Percentiles rank a stretch among this genome's conserved stretches.
Conservation (phyloP, 495 filamentous ascomycete species). For the Penicillium steckii region DNA sequence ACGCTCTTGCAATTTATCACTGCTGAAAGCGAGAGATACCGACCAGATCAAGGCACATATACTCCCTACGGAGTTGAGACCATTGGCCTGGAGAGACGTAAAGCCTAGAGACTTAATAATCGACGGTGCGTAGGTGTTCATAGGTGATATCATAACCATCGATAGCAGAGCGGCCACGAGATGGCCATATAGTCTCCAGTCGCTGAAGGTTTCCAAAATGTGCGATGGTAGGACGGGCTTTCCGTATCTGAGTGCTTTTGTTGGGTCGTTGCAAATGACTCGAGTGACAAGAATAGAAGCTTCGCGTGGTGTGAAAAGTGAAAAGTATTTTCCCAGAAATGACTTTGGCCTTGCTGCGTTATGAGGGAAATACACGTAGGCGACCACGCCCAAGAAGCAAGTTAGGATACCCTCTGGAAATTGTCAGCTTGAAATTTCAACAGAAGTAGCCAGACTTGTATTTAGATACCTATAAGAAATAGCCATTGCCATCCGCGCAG, state of each 20-base stretch:
- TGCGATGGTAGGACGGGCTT: neutral
- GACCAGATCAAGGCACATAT: constrained; percentile 6
- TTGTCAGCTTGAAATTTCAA: neutral
- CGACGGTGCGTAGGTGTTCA: constrained; percentile 2
- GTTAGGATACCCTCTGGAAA: neutral
- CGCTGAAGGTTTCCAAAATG: neutral
- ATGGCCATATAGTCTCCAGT: constrained; percentile 6
- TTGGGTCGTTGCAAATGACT: neutral
- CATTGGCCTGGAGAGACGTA: constrained; percentile 1
- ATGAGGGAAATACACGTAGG: constrained; percentile 4
- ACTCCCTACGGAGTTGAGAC: constrained; percentile 4
- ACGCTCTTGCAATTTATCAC: constrained; percentile 1
- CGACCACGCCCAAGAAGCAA: neutral
- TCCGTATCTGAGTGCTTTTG: constrained; percentile 2
- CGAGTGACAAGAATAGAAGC: constrained; percentile 2
- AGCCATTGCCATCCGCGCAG: constrained; percentile 4
- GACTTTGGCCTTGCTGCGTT: neutral
- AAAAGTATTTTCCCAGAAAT: neutral
- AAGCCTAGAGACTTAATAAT: constrained; percentile 2
- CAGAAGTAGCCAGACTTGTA: too few relatives aligned
- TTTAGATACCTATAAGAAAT: constrained; percentile 4
- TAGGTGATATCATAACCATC: constrained; percentile 6
- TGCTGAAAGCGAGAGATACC: constrained; percentile 5
- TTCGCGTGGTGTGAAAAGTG: neutral
- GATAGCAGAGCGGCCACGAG: constrained; percentile 2